Base-by-base conservation (phyloP, 495 filamentous ascomycete species). In the Aspergillus leporis region DNA sequence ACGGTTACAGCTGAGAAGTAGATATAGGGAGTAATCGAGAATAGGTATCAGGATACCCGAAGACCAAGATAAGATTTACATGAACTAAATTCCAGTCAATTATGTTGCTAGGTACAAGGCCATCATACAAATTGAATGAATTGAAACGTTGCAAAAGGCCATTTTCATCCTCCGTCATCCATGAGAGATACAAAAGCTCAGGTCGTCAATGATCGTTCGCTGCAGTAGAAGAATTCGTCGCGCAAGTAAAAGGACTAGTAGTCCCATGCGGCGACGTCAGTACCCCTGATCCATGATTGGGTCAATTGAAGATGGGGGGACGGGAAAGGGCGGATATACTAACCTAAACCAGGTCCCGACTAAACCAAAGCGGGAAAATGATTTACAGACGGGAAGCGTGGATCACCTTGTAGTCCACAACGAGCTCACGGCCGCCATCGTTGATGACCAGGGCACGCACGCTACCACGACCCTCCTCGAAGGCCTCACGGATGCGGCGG, bases 391-490 rank as follows among this genome's bases (percentile, higher is more conserved):
- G 78, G 59, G 83, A 87, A 58, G 84, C 85, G 73, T 98, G 95
- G 72, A 98, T 90, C 68, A 97, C 88, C 87, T 96, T 98, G 87
- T 92, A 96, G 87, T 98, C 94, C 62, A 98, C 94, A 63, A 90
- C 94, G 71, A 98, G 85, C 85, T 98, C 94, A 67, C 86, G 86
- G 61, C 92, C 93, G 70, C 91, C 84, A 76, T 98, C 95, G 74
- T 87, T 90, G 82, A 98, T 92, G 76, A 98, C 94, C 58, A 98
- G 87, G 68, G 95, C 91, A 59, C 94, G 89, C 72, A 98, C 89
- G 72, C 85, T 90, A 66, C 94, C 94, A 78, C 92, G 91, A 68
- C 94, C 94, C 65, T 92, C 87, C 74, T 88, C 87, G 78, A 97
- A 98, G 65, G 90, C 83, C 63, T 92, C 86, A 62, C 85, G 84